A percentile compares a stretch with the other conserved stretches of the same genome.
Evolutionary conservation across 2,329 filamentous ascomycete species (phyloP).

Genomic region (Calonectria honghensis): DNA sequence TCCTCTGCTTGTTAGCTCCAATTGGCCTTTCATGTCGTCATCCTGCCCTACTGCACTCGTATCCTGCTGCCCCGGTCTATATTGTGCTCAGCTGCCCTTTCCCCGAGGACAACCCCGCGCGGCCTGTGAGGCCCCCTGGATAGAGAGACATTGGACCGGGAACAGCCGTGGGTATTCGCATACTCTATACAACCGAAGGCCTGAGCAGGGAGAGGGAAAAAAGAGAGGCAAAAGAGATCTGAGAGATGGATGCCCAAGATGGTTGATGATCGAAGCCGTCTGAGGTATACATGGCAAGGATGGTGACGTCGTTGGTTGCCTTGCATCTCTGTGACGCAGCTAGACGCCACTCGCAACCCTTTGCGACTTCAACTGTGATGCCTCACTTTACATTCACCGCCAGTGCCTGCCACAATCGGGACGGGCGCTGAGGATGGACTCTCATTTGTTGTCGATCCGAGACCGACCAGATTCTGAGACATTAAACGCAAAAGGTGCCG

Average conservation of each 20-base stretch:
- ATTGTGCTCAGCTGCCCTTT: constrained; percentile 5
- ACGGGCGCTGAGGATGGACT: constrained; percentile 10
- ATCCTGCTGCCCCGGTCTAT: constrained; percentile 11
- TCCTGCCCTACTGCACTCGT: constrained; percentile 19
- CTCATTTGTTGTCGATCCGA: constrained; percentile 2
- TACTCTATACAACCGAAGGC: constrained; percentile 11
- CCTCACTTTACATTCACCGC: constrained; percentile 37
- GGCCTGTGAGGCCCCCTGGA: constrained; percentile 11
- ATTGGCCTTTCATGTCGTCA: constrained; percentile 20
- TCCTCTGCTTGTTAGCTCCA: background rate
- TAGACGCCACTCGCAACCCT: constrained; percentile 20
- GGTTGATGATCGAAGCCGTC: background rate
- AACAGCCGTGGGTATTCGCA: constrained; percentile 9
- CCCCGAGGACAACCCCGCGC: constrained; percentile 25
- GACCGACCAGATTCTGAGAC: constrained; percentile 7
- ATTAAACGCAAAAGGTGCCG: constrained; percentile 1
- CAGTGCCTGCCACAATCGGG: constrained; percentile 14
- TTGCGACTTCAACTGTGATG: constrained; percentile 19
- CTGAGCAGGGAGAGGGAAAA: constrained; percentile 11
- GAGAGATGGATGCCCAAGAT: background rate
- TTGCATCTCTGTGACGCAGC: constrained; percentile 33
- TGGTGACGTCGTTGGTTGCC: constrained; percentile 30
- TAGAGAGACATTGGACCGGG: constrained; percentile 30
- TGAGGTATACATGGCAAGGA: constrained; percentile 20
- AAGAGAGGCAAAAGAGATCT: constrained; percentile 2